These are phyloP conservation scores for Aspergillus brasiliensis DNA, from an alignment of 2,329 filamentous ascomycete genomes.

Conservation along the genomic window DNA sequence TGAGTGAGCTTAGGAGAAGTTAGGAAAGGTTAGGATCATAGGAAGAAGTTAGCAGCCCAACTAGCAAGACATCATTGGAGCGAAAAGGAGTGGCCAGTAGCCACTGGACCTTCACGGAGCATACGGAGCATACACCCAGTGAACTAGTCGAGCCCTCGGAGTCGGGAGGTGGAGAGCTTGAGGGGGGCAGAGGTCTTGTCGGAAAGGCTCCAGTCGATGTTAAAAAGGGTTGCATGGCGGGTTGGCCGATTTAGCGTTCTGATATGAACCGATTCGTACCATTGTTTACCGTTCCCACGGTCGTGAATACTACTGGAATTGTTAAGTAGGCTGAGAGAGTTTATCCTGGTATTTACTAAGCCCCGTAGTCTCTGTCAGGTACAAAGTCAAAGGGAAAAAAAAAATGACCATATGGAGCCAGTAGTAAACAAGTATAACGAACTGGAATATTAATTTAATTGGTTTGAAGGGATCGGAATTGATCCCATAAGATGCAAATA, in stretches of 20 bases:
- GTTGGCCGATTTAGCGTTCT: slow-evolving; percentile 4
- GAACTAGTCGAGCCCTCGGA: slow-evolving; percentile 23
- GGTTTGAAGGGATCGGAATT: no score
- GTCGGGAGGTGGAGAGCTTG: slow-evolving; percentile 26
- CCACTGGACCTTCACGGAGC: slow-evolving; percentile 7
- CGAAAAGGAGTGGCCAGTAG: slow-evolving; percentile 13
- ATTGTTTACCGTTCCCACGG: neutral
- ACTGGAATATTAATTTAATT: no score
- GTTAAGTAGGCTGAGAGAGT: neutral
- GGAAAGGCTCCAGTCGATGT: slow-evolving; percentile 2
- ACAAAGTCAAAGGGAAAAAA: no score
- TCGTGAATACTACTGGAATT: neutral
- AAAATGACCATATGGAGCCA: no score
- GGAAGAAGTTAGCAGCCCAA: slow-evolving; percentile 13
- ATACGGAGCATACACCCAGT: slow-evolving; percentile 5
- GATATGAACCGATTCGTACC: slow-evolving; percentile 2
- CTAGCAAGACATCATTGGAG: slow-evolving; percentile 16
- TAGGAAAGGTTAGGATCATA: slow-evolving; percentile 16
- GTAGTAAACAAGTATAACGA: no score
- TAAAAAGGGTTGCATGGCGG: slow-evolving; percentile 8
- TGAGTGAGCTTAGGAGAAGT: slow-evolving; percentile 8
- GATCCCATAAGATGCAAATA: neutral
- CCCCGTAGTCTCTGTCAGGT: no score
- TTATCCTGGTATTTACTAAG: neutral
- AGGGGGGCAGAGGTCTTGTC: slow-evolving; percentile 5